Evolutionary conservation across 2,329 filamentous ascomycete genomes (phyloP), one percentile per base, ranked within the genome.

Genomic region (Plectosphaerella cucumerina): DNA sequence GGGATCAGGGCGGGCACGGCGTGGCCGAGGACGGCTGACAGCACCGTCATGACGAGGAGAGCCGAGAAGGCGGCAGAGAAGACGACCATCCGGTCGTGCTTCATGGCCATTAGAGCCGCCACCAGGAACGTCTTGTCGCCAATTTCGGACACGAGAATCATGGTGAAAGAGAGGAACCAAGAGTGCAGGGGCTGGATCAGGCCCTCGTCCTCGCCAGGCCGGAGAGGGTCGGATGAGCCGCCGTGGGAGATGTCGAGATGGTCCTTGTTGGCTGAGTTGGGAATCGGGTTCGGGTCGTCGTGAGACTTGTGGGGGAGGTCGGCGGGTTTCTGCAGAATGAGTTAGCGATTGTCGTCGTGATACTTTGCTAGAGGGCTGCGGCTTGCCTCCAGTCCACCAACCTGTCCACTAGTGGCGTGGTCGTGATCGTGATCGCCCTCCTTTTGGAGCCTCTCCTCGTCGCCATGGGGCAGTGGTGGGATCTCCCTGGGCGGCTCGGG

Each of bases 41-140:
- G 81, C 10, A 97, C 81, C 0, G 94, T 99, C 94, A 99, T 99
- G 65, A 89, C 82, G 53, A 96, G 82, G 44, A 99, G 78, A 10
- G 94, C 95, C 49, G 86, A 85, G 61, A 96, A 93, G n/a, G 94
- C 94, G 8, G 94, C 91, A 2, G 90, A 89, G 72, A 99, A 99
- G 55, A 99, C 94, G 12, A 97, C 81, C 57, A 96, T 75, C 48
- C 94, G 87, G 55, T 94, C 88, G 63, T 99, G 93, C 67, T 96
- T 94, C 94, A 99, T 99, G 12, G 94, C 94, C 94, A 99, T 99
- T 17, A 99, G 82, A 8, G 92, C 93, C 6, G 94, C 94, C 20
- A 99, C 90, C 42, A 99, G 80, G 75, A 99, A 99, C 0, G 94
- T 99, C 74, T 99, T 99, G 81, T 99, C 94, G 56, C 94, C 94